Percentiles rank a stretch among this genome's conserved stretches.
Conservation (phyloP, 1,139 yeast species). For the Magnusiomyces fungicola region DNA sequence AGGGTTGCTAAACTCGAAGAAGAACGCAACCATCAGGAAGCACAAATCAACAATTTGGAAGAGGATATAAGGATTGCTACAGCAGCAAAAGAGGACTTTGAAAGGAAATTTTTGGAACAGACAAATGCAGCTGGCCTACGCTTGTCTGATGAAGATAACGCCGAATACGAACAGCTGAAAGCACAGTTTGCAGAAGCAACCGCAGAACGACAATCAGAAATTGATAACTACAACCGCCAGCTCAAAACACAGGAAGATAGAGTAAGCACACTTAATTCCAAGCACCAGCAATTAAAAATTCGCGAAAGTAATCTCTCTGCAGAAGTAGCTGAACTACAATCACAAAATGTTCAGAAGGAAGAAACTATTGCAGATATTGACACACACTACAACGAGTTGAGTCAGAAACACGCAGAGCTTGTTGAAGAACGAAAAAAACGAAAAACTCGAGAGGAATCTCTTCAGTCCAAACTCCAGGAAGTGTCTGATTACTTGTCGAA, state of each 20-base stretch:
- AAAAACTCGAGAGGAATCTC: slow-evolving; percentile 43
- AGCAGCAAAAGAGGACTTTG: slow-evolving; percentile 41
- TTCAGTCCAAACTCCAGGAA: slow-evolving; percentile 60
- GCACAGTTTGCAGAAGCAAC: slow-evolving; percentile 39
- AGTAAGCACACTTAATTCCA: slow-evolving; percentile 26
- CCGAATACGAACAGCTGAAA: slow-evolving; percentile 55
- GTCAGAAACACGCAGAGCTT: slow-evolving; percentile 27
- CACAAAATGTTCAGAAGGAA: slow-evolving; percentile 15
- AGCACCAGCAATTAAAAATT: slow-evolving; percentile 20
- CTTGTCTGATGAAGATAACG: slow-evolving; percentile 46
- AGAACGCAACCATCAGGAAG: slow-evolving; percentile 50
- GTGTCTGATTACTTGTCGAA: slow-evolving; percentile 60
- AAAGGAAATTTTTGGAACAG: slow-evolving; percentile 35
- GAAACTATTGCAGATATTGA: slow-evolving; percentile 20
- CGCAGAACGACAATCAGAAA: slow-evolving; percentile 25
- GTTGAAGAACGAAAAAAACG: slow-evolving; percentile 42
- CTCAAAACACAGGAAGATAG: slow-evolving; percentile 26
- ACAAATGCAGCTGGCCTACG: slow-evolving; percentile 25
- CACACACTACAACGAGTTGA: slow-evolving; percentile 39
- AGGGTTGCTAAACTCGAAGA: slow-evolving; percentile 47
- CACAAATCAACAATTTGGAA: slow-evolving; percentile 38
- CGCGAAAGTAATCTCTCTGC: slow-evolving; percentile 21
- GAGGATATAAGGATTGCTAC: slow-evolving; percentile 45
- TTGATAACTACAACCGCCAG: slow-evolving; percentile 25
- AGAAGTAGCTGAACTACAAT: slow-evolving; percentile 31